Conservation (phyloP, 352 stramenopile genomes). For the Peronospora destructor region DNA sequence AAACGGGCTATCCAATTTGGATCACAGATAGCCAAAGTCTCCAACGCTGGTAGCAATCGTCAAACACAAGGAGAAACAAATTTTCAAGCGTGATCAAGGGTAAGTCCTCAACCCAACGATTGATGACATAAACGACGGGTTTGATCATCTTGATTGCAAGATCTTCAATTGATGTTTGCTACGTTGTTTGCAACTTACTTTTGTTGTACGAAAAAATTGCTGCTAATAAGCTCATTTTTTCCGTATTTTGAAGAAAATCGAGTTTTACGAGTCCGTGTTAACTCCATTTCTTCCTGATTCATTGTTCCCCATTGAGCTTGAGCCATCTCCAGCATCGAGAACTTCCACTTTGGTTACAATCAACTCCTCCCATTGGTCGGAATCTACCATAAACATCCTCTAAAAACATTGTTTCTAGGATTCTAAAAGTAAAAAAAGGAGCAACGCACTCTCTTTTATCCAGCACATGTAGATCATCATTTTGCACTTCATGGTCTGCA, state of each 20-base stretch:
- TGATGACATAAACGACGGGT: no score
- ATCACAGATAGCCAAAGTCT: slow-evolving; percentile 87
- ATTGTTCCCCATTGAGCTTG: slow-evolving; percentile 5
- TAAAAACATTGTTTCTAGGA: slow-evolving; percentile 2
- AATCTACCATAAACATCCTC: slow-evolving; percentile 32
- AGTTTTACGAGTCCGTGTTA: slow-evolving; percentile 13
- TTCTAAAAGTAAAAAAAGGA: not conserved
- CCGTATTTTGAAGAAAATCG: slow-evolving; percentile 1
- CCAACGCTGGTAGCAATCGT: slow-evolving; percentile 54
- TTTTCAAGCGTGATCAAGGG: slow-evolving; percentile 17
- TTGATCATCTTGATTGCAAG: no score
- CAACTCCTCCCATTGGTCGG: slow-evolving; percentile 73
- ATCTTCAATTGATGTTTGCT: no score
- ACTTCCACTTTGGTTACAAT: slow-evolving; percentile 61
- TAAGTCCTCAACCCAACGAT: no score
- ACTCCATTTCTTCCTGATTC: slow-evolving; percentile 10
- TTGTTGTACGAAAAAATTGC: not conserved
- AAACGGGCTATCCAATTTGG: slow-evolving; percentile 96
- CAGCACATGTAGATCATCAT: slow-evolving; percentile 87
- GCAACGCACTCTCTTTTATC: slow-evolving; percentile 78
- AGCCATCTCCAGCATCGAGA: slow-evolving; percentile 21
- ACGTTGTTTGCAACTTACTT: no score
- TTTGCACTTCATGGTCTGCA: slow-evolving; percentile 76
- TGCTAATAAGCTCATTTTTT: slow-evolving; percentile 1
- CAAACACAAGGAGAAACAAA: slow-evolving; percentile 41